Evolutionary conservation across 805 yeast genomes (phyloP), one percentile per base, ranked within the genome.

Genomic region (Starmerella floris): DNA sequence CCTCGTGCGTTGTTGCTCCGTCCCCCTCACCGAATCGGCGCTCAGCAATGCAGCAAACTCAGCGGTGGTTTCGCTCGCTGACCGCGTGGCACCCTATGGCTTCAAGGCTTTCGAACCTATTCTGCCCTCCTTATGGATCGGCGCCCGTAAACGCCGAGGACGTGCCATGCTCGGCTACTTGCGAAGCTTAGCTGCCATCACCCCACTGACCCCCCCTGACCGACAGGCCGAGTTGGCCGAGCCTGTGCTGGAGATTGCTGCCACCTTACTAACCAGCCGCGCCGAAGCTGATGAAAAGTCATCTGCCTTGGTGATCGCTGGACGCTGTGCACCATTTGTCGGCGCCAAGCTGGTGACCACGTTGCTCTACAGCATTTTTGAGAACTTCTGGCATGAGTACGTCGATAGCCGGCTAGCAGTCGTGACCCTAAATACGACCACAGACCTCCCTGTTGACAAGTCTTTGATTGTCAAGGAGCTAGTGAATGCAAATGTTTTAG

Each of bases 251-350:
- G 63, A 63, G 17, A 69, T 84, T 23, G 63, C 85, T 4, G 54
- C 74, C 2, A 65, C 91, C 21, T 4, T 41, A 94, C 87, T 59
- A 82, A 84, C 52, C 25, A 13, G 23, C 28, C 74, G 93, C 0
- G 85, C 91, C 0, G 95, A 84, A 55, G 94, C 82, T 47, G 95
- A 85, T 38, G 81, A 87, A 88, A 76, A 74, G 53, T 72, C 72
- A 45, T 72, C 85, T 0, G 79, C 87, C 2, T 59, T 91, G 45
- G 64, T 69, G 25, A 82, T 83, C 6, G 63, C 87, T 25, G 77
- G 72, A 41, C 77, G 72, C 46, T 74, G 91, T 51, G 74, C 83
- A 13, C 60, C 72, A 1, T 66, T 81, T 1, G 67, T 83, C 13
- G 66, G 64, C 15, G 16, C 6, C 9, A n/a, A 20, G n/a, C 16